Base-by-base conservation (phyloP, 2,329 filamentous ascomycete species). In the Xylaria sp. region DNA sequence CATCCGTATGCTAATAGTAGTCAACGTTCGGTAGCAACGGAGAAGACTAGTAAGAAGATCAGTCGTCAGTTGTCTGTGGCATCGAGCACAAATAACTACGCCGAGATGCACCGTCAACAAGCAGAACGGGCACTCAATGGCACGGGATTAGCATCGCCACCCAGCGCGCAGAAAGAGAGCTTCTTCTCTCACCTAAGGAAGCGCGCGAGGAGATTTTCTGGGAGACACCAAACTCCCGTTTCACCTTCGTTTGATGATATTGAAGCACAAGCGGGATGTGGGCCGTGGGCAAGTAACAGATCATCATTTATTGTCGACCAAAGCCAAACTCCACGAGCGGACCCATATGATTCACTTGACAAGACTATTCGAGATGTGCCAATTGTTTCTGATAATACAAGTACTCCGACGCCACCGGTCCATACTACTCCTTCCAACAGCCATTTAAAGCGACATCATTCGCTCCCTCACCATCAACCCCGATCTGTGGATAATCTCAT, bases 121-220 rank as follows among this genome's bases (percentile, higher is more conserved):
- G 93, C 95, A 14, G 95, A 98, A 80, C 88, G 93, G 70, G 93
- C 94, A 45, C 85, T 98, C 54, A 98, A 94, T 77, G 96, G 94
- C 61, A 90, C 91, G 75, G 92, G 90, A 24, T 84, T 94, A 27
- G 89, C 88, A 17, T 96, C 93, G 5, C 93, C 94, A 3, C 89
- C 91, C 0, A 90, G 87, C 75, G 92, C 88, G 19, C 92, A 94
- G 65, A 97, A 97, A 78, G 96, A 99, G 80, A 93, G 96, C 80
- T 99, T 99, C 84, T 99, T 99, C 82, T 98, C 96, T 0, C 96
- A 99, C 78, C 86, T 99, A 7, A 89, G 96, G 65, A 99, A 99
- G 81, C 91, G 95, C 60, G 96, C 97, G 32, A 89, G 96, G 74
- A 88, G 96, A 73, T 90, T 99, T 69, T 99, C 96, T 30, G 96